Evolutionary conservation across 495 filamentous ascomycete genomes (phyloP), one percentile per base, ranked within the genome.

Genomic region (Hypoxylon cercidicola): DNA sequence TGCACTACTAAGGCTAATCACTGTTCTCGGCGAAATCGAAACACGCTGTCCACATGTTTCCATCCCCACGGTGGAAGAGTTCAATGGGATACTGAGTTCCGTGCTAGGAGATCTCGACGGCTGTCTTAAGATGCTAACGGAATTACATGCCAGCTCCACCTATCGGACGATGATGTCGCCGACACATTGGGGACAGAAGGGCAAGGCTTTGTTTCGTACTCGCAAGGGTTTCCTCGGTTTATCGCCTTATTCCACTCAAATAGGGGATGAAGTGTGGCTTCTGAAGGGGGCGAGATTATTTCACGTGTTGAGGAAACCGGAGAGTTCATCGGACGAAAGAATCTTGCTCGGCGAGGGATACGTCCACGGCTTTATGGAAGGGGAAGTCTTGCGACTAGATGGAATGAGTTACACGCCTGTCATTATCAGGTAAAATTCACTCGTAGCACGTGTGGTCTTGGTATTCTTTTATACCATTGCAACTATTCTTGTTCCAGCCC

Each of bases 231-330:
- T 40, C 28, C 9, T 64, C 7, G 62, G 62, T 2, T 49, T 64
- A 10, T 30, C 62, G 41, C 55, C 62, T 40, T 41, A 54, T 28
- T 64, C 62, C 19, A 64, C 54, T 12, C 18, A n/a, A 16, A n/a
- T n/a, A 1, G 62, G 62, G n/a, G 62, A 64, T 45, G 62, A 59
- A n/a, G 21, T 64, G n/a, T 64, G 62, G 62, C n/a, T 64, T 19
- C 48, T 64, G 12, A 64, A 64, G 25, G 62, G 62, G 48, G 62
- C 62, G n/a, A 60, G 12, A 2, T 21, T 65, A 35, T 65, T 65
- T 34, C 50, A 60, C 21, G 8, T 60, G 5, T 32, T 60, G 10
- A 49, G 62, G 13, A 39, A 45, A 1, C 32, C 9, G 1, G 47
- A 53, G 34, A n/a, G 7, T 15, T 12, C 7, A 11, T 20, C 48